Evolutionary conservation across 371 early-diverging fungal genomes (phyloP).

Genomic region (Umbelopsis sp.): DNA sequence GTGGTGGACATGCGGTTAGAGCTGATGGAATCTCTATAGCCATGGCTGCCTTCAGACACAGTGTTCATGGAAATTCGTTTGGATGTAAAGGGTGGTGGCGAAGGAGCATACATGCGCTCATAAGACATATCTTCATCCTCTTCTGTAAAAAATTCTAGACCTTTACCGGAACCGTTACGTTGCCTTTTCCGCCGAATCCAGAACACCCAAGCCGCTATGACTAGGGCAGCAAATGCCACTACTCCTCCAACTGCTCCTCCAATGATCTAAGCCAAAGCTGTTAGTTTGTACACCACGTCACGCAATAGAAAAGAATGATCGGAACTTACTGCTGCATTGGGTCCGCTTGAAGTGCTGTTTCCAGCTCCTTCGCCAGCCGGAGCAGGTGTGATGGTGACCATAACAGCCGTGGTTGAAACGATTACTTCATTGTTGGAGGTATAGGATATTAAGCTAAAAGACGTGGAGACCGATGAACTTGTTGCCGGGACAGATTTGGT

Average conservation of each 20-base stretch:
- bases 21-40: constrained; percentile 2
- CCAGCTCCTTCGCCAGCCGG: constrained; percentile 1
- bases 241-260: constrained; percentile 13
- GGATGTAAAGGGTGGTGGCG: background rate
- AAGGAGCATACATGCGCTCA: constrained; percentile 6
- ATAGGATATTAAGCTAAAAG: constrained; percentile 1
- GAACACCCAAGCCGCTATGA: constrained; percentile 3
- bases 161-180: background rate
- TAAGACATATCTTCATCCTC: constrained; percentile 12
- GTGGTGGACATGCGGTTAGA: constrained; percentile 12
- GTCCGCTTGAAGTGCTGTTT: background rate
- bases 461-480: background rate
- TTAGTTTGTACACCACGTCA: no score
- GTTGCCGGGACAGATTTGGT: background rate
- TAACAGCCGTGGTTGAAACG: background rate
- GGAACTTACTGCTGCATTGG: constrained; percentile 9
- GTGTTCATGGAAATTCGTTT: constrained; percentile 3
- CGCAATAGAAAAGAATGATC: no score
- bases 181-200: constrained; percentile 1
- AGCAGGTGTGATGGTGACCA: background rate
- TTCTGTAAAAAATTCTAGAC: background rate
- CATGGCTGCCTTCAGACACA: background rate
- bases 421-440: background rate
- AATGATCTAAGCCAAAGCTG: background rate
- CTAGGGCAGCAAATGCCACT: constrained; percentile 2